Conservation (phyloP, 345 rosid species). For the Jatropha curcas region DNA sequence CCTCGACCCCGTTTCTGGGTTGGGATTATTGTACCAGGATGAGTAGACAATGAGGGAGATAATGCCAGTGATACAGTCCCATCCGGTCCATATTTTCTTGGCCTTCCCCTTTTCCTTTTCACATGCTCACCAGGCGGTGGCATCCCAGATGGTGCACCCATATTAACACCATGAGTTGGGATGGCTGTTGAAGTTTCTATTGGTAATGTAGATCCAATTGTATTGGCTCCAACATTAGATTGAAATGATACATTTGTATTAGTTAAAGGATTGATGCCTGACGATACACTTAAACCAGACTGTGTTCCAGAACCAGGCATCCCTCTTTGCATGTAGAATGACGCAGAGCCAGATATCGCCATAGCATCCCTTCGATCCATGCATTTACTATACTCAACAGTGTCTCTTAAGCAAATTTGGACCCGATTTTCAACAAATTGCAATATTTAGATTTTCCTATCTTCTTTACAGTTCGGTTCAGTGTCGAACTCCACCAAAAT, state of each 20-base stretch:
- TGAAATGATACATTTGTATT: constrained; percentile 59
- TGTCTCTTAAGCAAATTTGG: constrained; percentile 28
- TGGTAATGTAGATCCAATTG: constrained; percentile 50
- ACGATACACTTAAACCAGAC: constrained; percentile 60
- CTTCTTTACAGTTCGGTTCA: constrained; percentile 10
- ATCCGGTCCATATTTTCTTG: constrained; percentile 82
- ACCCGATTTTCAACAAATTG: constrained; percentile 23
- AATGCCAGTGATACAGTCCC: constrained; percentile 77
- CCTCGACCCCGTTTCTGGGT: constrained; percentile 88
- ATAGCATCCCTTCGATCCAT: constrained; percentile 96
- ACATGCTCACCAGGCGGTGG: constrained; percentile 49
- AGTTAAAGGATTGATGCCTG: constrained; percentile 51
- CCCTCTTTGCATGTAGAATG: constrained; percentile 84
- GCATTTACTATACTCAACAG: constrained; percentile 52
- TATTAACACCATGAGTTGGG: constrained; percentile 56
- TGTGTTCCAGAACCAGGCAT: constrained; percentile 63
- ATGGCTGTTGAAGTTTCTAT: constrained; percentile 56
- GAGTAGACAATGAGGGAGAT: constrained; percentile 62
- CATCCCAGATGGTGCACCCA: constrained; percentile 43
- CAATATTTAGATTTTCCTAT: constrained; percentile 4
- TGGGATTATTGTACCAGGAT: constrained; percentile 52
- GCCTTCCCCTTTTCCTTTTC: constrained; percentile 87
- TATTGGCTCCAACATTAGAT: constrained; percentile 47
- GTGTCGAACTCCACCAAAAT: constrained; percentile 20
- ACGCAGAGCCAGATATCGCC: constrained; percentile 69